Evolutionary conservation across 129 eudicot species (phyloP).

Genomic region (Kitagawia praeruptora): DNA sequence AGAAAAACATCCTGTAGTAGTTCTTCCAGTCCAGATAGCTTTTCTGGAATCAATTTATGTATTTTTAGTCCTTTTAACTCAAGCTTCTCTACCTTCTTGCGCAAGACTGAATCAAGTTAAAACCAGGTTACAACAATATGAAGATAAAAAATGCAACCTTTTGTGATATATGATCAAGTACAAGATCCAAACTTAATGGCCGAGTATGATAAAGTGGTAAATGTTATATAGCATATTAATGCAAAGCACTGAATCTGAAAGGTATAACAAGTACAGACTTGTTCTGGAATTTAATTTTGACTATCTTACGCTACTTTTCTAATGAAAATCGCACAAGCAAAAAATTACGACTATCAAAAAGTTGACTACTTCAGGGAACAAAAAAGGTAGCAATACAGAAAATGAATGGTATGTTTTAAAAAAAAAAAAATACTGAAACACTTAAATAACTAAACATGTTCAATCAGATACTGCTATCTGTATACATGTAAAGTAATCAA

Average conservation of each 20-base stretch:
- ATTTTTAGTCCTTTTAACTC: slow-evolving; percentile 50
- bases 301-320: not conserved
- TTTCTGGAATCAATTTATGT: slow-evolving; percentile 24
- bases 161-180: not conserved
- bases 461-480: not conserved
- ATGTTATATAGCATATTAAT: not conserved
- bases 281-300: not conserved
- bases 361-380: not conserved
- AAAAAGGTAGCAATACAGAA: not conserved
- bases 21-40: slow-evolving; percentile 29
- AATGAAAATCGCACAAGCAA: not conserved
- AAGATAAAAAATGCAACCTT: not conserved
- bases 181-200: not conserved
- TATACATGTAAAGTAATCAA: too few relatives aligned
- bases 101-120: slow-evolving; percentile 39
- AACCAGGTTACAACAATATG: not conserved
- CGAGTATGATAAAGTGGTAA: not conserved
- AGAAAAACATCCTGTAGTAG: slow-evolving; percentile 52
- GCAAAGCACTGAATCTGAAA: not conserved
- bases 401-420: not conserved
- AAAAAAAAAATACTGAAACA: too few relatives aligned
- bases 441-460: not conserved
- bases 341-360: not conserved
- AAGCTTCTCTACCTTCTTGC: slow-evolving; percentile 51
- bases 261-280: not conserved